phyloP scores from a whole-genome alignment of 83 land plant species.

The Picea engelmannii region DNA sequence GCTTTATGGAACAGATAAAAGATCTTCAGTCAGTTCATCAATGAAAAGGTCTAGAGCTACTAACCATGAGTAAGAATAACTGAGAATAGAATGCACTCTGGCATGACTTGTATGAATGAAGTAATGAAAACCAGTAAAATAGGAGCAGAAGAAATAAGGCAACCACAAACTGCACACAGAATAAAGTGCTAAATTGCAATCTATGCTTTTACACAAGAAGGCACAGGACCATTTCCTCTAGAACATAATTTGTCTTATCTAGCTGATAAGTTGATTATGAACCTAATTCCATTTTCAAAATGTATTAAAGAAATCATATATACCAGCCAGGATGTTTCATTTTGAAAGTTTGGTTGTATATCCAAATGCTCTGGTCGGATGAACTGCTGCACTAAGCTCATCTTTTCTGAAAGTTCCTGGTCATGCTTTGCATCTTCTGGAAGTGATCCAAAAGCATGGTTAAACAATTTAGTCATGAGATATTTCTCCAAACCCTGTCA shows the following conservation, averaged over 20 bases:
- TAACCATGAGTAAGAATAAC: neutral
- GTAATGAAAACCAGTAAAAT: too few relatives aligned
- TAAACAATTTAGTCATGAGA: slow-evolving; percentile 91
- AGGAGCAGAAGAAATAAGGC: too few relatives aligned
- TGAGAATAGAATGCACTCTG: neutral
- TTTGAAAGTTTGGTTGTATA: slow-evolving; percentile 74
- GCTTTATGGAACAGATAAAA: neutral
- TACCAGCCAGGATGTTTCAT: slow-evolving; percentile 96
- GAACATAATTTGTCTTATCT: neutral
- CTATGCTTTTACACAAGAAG: neutral
- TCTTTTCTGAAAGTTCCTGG: slow-evolving; percentile 75
- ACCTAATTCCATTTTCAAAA: neutral
- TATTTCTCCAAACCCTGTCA: slow-evolving; percentile 95
- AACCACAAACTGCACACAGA: neutral
- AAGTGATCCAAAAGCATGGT: slow-evolving; percentile 78
- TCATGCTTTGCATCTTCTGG: slow-evolving; percentile 81
- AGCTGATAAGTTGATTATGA: neutral
- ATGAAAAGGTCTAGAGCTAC: neutral
- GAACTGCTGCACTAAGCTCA: slow-evolving; percentile 79
- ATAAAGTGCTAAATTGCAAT: neutral
- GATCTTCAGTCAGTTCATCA: neutral
- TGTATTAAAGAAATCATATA: slow-evolving; percentile 16
- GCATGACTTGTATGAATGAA: neutral
- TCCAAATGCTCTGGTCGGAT: slow-evolving; percentile 91
- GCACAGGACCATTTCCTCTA: neutral